Base-by-base conservation (phyloP, 768 basidiomycete genomes). In the Pleurotus platypus region DNA sequence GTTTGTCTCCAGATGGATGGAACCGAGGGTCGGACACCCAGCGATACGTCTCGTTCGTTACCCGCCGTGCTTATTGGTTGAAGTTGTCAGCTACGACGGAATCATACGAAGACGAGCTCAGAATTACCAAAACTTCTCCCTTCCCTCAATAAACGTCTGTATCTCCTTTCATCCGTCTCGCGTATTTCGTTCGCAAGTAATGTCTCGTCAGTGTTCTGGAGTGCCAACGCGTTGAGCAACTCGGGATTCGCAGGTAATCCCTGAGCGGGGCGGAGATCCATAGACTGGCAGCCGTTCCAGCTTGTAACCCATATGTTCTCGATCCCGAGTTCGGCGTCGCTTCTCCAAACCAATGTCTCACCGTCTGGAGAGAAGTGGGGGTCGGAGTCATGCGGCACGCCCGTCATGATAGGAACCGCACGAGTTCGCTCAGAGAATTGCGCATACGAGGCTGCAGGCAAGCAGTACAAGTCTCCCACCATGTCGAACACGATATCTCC, bases 401-500 rank as follows among this genome's bases (percentile, higher is more conserved):
- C 89, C 0, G 75, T 71, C 24, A 88, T 71, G 35, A 90, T 72
- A 6, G 87, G 85, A 49, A 78, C 73, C 3, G 89, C 89, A 39
- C 64, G 71, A 4, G 72, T 45, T 13, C 40, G 20, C 15, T 22
- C 16, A 15, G 47, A 50, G 4, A 3, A 11, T 5, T 56, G 51
- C 11, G 51, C 64, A 30, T 61, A 63, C 1, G 65, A 58, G 39
- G 67, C 70, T 0, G 76, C 79, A 20, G 87, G 79, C 46, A 90
- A 73, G 62, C 89, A 90, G 67, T 88, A 90, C 26, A 90, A 65
- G 64, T 90, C 87, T 2, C 89, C 88, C 5, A 85, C 69, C 80
- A 90, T 87, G 66, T 88, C 88, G 56, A 89, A 90, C 5, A 89
- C 77, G 46, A 90, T 78, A 61, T 90, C 88, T 11, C 88, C 87